These are phyloP conservation scores for Corylus avellana DNA, from an alignment of 306 rosid species.

Conservation along the genomic window DNA sequence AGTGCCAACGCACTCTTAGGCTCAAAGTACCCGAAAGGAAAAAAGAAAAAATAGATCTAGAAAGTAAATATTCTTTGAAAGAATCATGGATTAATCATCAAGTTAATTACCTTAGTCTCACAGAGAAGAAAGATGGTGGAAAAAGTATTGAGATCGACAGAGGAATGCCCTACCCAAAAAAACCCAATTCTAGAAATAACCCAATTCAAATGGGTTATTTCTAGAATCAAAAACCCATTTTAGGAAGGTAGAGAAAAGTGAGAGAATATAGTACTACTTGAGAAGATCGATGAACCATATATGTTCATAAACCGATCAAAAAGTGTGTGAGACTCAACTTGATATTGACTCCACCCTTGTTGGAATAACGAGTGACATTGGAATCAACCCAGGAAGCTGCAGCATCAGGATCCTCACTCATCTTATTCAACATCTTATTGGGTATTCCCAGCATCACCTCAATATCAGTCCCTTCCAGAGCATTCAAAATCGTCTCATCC, in stretches of 20 bases:
- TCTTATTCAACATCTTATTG: constrained; percentile 63
- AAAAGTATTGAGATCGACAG: constrained; percentile 2
- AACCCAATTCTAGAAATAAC: too few species aligned
- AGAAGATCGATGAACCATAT: background rate
- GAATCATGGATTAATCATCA: background rate
- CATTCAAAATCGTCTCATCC: constrained; percentile 70
- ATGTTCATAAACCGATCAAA: background rate
- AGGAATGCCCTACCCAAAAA: background rate
- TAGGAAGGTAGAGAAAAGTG: background rate
- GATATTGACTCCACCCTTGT: constrained; percentile 83
- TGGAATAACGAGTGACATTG: constrained; percentile 71
- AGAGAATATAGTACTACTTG: background rate
- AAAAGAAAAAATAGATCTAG: background rate
- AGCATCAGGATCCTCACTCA: constrained; percentile 56
- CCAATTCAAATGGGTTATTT: background rate
- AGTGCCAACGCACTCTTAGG: background rate
- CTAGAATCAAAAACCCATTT: constrained; percentile 4
- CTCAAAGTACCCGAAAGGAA: background rate
- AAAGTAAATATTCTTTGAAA: background rate
- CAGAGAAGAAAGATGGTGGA: background rate
- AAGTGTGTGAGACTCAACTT: constrained; percentile 55
- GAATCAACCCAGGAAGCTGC: constrained; percentile 90
- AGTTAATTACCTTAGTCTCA: background rate
- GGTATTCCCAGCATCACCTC: constrained; percentile 92
- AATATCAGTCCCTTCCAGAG: constrained; percentile 69